Percentiles rank a stretch among this genome's conserved stretches.
Conservation (phyloP, 108 stramenopile genomes). For the Ochromonas danica region DNA sequence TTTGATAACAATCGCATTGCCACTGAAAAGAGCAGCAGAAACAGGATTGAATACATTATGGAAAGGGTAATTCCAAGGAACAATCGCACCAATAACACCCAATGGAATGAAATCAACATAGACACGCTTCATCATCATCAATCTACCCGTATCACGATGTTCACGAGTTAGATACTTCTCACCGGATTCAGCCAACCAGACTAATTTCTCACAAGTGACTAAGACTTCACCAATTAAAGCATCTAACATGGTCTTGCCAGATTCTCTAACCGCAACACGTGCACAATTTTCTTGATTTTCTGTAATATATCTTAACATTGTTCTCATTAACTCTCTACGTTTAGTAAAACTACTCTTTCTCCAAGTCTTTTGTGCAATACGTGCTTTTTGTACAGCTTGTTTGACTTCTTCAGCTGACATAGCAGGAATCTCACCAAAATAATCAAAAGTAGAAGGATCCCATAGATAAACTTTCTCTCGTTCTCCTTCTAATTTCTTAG, state of each 20-base stretch:
- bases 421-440: constrained; percentile 73
- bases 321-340: constrained; percentile 80
- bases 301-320: constrained; percentile 83
- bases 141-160: constrained; percentile 74
- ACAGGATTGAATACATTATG: constrained; percentile 97
- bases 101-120: constrained; percentile 93
- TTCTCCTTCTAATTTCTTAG: constrained; percentile 6
- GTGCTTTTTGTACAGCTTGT: constrained; percentile 68
- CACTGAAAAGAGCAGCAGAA: constrained; percentile 84
- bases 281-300: constrained; percentile 82
- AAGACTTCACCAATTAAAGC: constrained; percentile 92
- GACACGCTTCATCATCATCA: constrained; percentile 92
- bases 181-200: constrained; percentile 77
- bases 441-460: constrained; percentile 36
- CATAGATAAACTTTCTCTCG: constrained; percentile 4
- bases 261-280: constrained; percentile 75
- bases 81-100: constrained; percentile 93
- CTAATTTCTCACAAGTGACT: constrained; percentile 91
- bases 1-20: constrained; percentile 95
- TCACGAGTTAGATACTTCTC: constrained; percentile 74
- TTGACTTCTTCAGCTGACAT: constrained; percentile 73
- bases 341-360: constrained; percentile 74
- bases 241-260: constrained; percentile 78
- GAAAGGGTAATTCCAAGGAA: constrained; percentile 99
- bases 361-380: constrained; percentile 82